phyloP scores from a whole-genome alignment of 768 basidiomycete genomes.

The Suillus alpinus region DNA sequence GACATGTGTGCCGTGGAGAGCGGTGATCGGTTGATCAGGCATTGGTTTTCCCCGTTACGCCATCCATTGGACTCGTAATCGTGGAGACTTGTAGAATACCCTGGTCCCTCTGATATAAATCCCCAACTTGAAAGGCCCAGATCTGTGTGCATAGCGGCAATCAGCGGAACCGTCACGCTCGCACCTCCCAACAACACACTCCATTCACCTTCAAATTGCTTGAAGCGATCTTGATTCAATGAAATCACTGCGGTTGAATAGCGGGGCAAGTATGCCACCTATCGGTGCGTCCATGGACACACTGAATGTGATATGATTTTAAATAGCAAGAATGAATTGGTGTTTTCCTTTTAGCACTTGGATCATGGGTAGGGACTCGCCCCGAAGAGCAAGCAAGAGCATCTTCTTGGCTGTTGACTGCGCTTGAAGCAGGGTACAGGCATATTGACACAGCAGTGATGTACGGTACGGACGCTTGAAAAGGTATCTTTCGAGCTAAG shows the following conservation, averaged over 20 bases:
- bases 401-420: not conserved
- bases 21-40: not conserved
- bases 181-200: not conserved
- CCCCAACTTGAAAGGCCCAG: too few species aligned
- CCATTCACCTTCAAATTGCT: not conserved
- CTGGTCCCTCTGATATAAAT: too few species aligned
- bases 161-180: too few species aligned
- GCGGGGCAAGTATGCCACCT: constrained; percentile 20
- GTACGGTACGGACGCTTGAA: constrained; percentile 29
- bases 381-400: constrained; percentile 2
- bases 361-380: not conserved
- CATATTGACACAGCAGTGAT: constrained; percentile 41
- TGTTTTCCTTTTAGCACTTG: constrained; percentile 3
- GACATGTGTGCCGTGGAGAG: not conserved
- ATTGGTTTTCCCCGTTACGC: not conserved
- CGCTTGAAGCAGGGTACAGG: constrained; percentile 36
- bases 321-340: not conserved
- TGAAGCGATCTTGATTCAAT: not conserved
- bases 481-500: not conserved
- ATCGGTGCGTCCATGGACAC: constrained; percentile 26
- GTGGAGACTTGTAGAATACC: too few species aligned
- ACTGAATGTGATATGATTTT: constrained; percentile 7
- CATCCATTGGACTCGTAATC: too few species aligned
- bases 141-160: too few species aligned
- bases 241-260: constrained; percentile 21